Evolutionary conservation across 345 rosid species (phyloP), one percentile per base, ranked within the genome.

Genomic region (Ceriops zippeliana): DNA sequence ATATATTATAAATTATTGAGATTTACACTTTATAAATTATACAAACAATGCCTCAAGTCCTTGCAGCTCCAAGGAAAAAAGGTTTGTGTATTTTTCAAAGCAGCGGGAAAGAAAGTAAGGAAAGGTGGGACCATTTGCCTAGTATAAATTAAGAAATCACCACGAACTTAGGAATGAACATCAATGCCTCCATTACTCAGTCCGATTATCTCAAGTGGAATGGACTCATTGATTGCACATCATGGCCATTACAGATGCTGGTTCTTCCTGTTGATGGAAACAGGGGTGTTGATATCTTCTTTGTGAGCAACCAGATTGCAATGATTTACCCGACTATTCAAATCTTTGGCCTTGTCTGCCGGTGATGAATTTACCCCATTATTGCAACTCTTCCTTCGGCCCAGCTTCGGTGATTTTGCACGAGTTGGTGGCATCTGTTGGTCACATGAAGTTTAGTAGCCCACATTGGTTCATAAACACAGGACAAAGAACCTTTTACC

Each of bases 21-120:
- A 86, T 86, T 83, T 86, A 86, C 89, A 86, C 72, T 82, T 78
- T 58, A 83, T 72, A 78, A 54, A 78, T 81, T 72, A 75, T 70
- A 66, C 62, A 70, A 66, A 73, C 75, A 73, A 5, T 42, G 71
- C 73, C 75, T 69, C 77, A 59, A 65, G 81, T 61, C 69, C 65
- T 75, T 70, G 69, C 65, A 73, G 64, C 67, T 75, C 63, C 47
- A 79, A 66, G 57, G 65, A n/a, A 68, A 68, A 57, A 68, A 57
- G 61, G 73, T 70, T 77, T 66, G 63, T 73, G 83, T 69, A 84
- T 65, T 75, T 72, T 69, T 66, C 69, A 71, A 49, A 67, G 59
- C 73, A 67, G 73, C 59, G 65, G 68, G 51, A 57, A 66, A 26
- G 67, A 76, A 74, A 67, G 57, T 30, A 73, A 32, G 57, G 56